Conservation (phyloP, 768 basidiomycete species). For the Lentinula detonsa region DNA sequence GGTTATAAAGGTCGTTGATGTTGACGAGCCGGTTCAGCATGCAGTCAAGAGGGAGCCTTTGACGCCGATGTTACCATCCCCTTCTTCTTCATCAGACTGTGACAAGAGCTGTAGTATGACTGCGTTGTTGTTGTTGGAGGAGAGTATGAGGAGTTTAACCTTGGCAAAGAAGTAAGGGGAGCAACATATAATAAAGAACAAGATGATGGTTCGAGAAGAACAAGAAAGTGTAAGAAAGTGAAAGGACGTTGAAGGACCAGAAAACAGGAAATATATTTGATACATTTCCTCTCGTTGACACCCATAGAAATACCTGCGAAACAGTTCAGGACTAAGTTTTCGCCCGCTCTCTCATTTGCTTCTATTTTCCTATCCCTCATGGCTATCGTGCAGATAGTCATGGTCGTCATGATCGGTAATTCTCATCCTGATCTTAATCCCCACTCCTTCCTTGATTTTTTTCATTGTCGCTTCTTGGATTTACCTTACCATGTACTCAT, state of each 20-base stretch:
- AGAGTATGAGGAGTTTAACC: conserved; percentile 64
- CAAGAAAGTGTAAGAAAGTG: background rate
- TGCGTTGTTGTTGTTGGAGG: conserved; percentile 53
- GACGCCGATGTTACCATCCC: conserved; percentile 8
- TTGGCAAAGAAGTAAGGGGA: conserved; percentile 21
- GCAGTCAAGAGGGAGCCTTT: background rate
- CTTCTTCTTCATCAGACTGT: background rate
- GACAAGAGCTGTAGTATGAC: conserved; percentile 18
- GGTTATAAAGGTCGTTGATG: conserved; percentile 72
- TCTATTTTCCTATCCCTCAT: background rate
- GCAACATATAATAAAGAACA: too few species aligned
- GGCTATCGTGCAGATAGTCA: too few species aligned
- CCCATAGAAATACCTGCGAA: background rate
- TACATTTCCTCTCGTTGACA: background rate
- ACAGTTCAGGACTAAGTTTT: background rate
- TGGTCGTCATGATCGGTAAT: background rate
- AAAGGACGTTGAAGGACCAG: background rate
- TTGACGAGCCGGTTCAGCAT: conserved; percentile 31
- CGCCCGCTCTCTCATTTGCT: background rate
- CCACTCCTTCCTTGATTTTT: background rate
- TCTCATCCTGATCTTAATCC: background rate
- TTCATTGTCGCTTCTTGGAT: background rate
- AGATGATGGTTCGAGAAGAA: background rate
- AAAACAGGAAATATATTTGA: background rate
- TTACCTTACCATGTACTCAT: background rate